Evolutionary conservation across 352 stramenopile genomes (phyloP).

Genomic region (Paralagenidium karlingii): DNA sequence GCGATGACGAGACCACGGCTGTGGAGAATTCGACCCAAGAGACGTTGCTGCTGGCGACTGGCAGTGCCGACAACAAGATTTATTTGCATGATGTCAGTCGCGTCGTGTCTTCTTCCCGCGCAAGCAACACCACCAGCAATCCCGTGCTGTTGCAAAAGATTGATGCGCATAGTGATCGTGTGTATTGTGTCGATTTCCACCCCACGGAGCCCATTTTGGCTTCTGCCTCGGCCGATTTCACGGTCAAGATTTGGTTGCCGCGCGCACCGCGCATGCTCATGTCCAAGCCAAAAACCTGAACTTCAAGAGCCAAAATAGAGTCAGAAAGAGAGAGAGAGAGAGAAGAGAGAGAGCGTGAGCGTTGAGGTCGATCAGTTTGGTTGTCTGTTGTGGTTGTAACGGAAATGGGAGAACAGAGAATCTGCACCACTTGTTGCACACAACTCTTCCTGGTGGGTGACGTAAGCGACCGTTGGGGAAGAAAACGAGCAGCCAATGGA

Average conservation of each 20-base stretch:
- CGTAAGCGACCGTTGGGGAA: too few species aligned
- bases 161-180: constrained; percentile 72
- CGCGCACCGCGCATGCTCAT: constrained; percentile 16
- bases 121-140: constrained; percentile 22
- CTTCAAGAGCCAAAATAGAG: constrained; percentile 26
- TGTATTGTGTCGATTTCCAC: constrained; percentile 86
- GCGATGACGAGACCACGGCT: constrained; percentile 42
- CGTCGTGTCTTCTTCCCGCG: too few species aligned
- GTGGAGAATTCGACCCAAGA: constrained; percentile 36
- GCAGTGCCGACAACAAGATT: constrained; percentile 79
- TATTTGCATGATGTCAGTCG: constrained; percentile 78
- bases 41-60: constrained; percentile 70
- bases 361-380: too few species aligned
- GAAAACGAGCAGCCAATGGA: too few species aligned
- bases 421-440: too few species aligned
- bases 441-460: too few species aligned
- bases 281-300: constrained; percentile 42
- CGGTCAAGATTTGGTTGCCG: constrained; percentile 80
- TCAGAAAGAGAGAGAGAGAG: not conserved
- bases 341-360: too few species aligned
- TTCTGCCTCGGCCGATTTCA: constrained; percentile 74
- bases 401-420: too few species aligned
- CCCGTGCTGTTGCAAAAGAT: constrained; percentile 73
- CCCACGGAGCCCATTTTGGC: constrained; percentile 74
- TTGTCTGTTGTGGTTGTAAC: too few species aligned